A percentile compares a stretch with the other conserved stretches of the same genome.
These are phyloP conservation scores for Neopestalotiopsis clavispora DNA, from an alignment of 2,329 filamentous ascomycete genomes.

Conservation along the genomic window DNA sequence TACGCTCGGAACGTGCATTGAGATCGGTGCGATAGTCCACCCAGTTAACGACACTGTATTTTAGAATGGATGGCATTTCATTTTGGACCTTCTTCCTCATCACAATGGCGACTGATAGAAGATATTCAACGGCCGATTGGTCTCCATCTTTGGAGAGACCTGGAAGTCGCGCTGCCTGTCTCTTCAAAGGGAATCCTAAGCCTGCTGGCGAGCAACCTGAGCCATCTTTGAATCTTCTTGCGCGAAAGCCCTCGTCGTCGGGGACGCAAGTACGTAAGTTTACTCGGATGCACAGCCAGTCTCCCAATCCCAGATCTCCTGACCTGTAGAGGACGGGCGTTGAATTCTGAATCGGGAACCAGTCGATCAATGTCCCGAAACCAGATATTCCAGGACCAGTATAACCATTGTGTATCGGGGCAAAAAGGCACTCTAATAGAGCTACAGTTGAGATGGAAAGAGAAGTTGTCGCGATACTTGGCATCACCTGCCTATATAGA, in stretches of 20 bases:
- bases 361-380: conserved; percentile 17
- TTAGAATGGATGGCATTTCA: conserved; percentile 9
- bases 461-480: conserved; percentile 18
- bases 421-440: conserved; percentile 21
- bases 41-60: conserved; percentile 20
- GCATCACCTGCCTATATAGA: not conserved
- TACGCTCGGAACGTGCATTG: not conserved
- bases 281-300: conserved; percentile 21
- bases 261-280: conserved; percentile 22
- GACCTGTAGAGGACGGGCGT: conserved; percentile 20
- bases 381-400: not conserved
- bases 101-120: conserved; percentile 19
- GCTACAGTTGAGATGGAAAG: conserved; percentile 20
- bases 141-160: conserved; percentile 14
- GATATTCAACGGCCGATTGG: conserved; percentile 22
- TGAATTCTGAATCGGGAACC: conserved; percentile 21
- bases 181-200: conserved; percentile 20
- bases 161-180: conserved; percentile 20
- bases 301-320: conserved; percentile 17
- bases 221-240: conserved; percentile 9
- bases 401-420: conserved; percentile 16
- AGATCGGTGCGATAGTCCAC: conserved; percentile 20
- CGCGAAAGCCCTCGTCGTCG: conserved; percentile 16
- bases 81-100: conserved; percentile 10
- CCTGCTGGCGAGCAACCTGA: conserved; percentile 18